Evolutionary conservation across 192 early-diverging fungal genomes (phyloP).

Genomic region (Jimgerdemannia flammicorona): DNA sequence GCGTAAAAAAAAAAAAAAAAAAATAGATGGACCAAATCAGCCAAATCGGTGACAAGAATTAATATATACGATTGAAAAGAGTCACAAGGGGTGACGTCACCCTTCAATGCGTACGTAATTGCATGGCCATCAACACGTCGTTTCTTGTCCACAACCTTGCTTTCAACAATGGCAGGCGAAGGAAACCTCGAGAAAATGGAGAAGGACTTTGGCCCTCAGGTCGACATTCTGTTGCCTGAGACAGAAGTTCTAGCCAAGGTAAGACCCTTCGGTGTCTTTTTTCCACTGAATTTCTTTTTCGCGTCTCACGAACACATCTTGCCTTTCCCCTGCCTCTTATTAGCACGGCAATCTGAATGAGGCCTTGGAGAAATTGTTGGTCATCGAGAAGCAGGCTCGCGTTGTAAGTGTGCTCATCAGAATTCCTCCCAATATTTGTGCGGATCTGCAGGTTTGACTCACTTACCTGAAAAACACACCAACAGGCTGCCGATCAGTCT

Average conservation of each 20-base stretch:
- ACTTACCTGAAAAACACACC: no score
- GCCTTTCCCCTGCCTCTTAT: no score
- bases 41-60: no score
- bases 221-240: slow-evolving; percentile 76
- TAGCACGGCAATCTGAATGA: slow-evolving; percentile 70
- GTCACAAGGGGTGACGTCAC: neutral
- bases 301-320: neutral
- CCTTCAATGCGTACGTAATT: neutral
- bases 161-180: slow-evolving; percentile 43
- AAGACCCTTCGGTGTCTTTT: neutral
- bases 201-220: slow-evolving; percentile 81
- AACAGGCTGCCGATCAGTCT: slow-evolving; percentile 76
- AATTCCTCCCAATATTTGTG: no score
- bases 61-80: no score
- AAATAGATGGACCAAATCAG: no score
- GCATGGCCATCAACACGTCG: neutral
- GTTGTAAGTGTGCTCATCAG: slow-evolving; percentile 50
- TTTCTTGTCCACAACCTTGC: neutral
- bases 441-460: no score
- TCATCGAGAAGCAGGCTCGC: slow-evolving; percentile 93
- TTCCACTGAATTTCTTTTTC: neutral
- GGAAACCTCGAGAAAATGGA: slow-evolving; percentile 82
- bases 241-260: slow-evolving; percentile 69
- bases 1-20: no score
- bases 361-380: slow-evolving; percentile 85